Percentiles rank a stretch among this genome's conserved stretches.
Evolutionary conservation across 176 grass and related monocot genomes (phyloP).

Genomic region (Tuctoria greenei): DNA sequence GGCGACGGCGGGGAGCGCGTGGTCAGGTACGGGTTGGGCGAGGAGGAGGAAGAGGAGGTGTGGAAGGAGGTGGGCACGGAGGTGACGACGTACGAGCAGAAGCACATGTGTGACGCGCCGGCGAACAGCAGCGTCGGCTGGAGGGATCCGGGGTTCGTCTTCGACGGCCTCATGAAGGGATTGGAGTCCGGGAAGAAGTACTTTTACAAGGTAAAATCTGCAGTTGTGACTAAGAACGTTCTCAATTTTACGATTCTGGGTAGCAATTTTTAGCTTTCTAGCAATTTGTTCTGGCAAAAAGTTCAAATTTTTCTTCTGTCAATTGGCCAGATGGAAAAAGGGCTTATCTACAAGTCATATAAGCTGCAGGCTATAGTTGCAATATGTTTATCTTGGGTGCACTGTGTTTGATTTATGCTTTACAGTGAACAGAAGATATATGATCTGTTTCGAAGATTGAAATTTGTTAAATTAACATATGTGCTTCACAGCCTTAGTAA

Average conservation of each 20-base stretch:
- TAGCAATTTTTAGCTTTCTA: neutral
- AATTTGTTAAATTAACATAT: constrained; percentile 6
- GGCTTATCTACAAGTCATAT: neutral
- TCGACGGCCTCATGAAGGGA: constrained; percentile 78
- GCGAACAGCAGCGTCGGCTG: constrained; percentile 70
- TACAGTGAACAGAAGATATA: neutral
- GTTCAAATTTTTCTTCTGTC: neutral
- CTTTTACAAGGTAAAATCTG: constrained; percentile 76
- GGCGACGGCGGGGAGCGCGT: constrained; percentile 53
- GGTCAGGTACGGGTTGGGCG: constrained; percentile 62
- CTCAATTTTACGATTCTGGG: neutral
- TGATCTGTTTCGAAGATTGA: neutral
- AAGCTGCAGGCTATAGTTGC: neutral
- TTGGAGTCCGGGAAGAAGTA: constrained; percentile 69
- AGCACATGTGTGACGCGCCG: constrained; percentile 79
- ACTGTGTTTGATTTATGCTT: neutral
- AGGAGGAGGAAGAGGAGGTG: constrained; percentile 22
- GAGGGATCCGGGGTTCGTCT: constrained; percentile 97
- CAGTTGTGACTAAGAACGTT: neutral
- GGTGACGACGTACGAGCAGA: constrained; percentile 78
- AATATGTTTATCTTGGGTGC: neutral
- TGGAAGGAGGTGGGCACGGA: constrained; percentile 54
- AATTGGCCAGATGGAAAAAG: neutral
- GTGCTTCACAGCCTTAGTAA: neutral
- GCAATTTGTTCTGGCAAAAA: neutral